Conservation (phyloP, 495 filamentous ascomycete species). For the Oidiodendron maius region DNA sequence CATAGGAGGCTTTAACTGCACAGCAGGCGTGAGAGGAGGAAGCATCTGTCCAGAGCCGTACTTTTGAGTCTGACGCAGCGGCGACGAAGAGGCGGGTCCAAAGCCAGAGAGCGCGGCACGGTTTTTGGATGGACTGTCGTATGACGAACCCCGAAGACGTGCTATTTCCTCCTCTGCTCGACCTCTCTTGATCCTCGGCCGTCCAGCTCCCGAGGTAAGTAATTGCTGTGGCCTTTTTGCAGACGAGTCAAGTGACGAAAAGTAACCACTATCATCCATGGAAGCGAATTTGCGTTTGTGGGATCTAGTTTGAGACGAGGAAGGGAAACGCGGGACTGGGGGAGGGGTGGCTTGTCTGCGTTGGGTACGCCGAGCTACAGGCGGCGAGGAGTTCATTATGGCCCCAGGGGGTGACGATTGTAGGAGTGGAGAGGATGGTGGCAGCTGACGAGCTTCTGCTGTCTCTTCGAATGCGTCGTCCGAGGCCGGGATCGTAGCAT, state of each 20-base stretch:
- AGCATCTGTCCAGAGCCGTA: constrained; percentile 48
- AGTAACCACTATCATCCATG: constrained; percentile 94
- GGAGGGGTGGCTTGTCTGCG: constrained; percentile 71
- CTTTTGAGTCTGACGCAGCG: constrained; percentile 50
- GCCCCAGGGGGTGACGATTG: constrained; percentile 33
- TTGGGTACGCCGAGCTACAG: constrained; percentile 59
- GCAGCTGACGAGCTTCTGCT: constrained; percentile 43
- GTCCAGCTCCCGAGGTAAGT: constrained; percentile 68
- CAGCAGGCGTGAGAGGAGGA: constrained; percentile 78
- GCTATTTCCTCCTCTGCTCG: constrained; percentile 95
- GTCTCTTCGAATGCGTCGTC: constrained; percentile 69
- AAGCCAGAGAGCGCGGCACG: constrained; percentile 29
- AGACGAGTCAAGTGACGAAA: constrained; percentile 95
- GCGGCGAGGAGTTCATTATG: constrained; percentile 78
- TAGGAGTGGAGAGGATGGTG: constrained; percentile 58
- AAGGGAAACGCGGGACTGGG: constrained; percentile 50
- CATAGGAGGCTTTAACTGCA: constrained; percentile 76
- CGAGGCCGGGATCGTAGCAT: constrained; percentile 89
- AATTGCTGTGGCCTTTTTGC: constrained; percentile 56
- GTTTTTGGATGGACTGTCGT: constrained; percentile 80
- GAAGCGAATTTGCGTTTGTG: constrained; percentile 68
- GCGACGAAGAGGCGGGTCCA: constrained; percentile 46
- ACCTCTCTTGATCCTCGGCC: constrained; percentile 75
- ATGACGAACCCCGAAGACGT: constrained; percentile 84
- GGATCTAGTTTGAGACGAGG: constrained; percentile 48